Conservation (phyloP, 1,284 basidiomycete genomes). For the Mrakiaceae sp. region DNA sequence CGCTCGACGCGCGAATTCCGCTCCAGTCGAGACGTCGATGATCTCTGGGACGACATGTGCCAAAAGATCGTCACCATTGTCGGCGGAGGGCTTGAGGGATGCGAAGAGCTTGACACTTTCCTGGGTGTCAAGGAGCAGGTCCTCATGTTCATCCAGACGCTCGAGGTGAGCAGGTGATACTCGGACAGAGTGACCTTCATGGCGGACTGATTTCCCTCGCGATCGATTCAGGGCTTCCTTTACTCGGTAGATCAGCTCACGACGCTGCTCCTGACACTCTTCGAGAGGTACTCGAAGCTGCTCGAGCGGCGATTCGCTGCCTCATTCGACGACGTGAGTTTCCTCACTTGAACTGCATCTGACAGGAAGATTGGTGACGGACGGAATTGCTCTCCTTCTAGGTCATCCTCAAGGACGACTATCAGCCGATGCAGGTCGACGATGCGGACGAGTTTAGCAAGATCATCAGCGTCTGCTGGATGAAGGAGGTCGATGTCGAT, state of each 20-base stretch:
- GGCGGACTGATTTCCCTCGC: constrained; percentile 5
- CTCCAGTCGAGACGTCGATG: constrained; percentile 62
- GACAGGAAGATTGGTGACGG: too few relatives aligned
- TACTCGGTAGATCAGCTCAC: constrained; percentile 78
- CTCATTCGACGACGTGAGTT: constrained; percentile 63
- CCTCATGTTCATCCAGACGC: constrained; percentile 78
- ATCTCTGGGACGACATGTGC: constrained; percentile 88
- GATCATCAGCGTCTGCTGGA: constrained; percentile 75
- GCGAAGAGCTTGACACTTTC: constrained; percentile 72
- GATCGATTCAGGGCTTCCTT: constrained; percentile 53
- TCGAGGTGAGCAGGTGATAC: constrained; percentile 53
- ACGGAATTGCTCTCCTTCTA: constrained; percentile 28
- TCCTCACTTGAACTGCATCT: neutral
- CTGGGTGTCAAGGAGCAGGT: constrained; percentile 74
- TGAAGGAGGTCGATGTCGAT: constrained; percentile 55
- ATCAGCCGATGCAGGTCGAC: constrained; percentile 78
- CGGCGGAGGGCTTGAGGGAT: constrained; percentile 57
- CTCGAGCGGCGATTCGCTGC: constrained; percentile 70
- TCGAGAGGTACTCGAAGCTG: constrained; percentile 79
- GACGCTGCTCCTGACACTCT: constrained; percentile 70
- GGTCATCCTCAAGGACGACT: constrained; percentile 83
- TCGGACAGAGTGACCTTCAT: neutral
- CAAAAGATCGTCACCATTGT: constrained; percentile 65
- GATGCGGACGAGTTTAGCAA: constrained; percentile 58
- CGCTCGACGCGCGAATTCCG: constrained; percentile 51